Percentiles rank a stretch among this genome's conserved stretches.
Evolutionary conservation across 768 basidiomycete species (phyloP).

Genomic region (Royoungia palumana): DNA sequence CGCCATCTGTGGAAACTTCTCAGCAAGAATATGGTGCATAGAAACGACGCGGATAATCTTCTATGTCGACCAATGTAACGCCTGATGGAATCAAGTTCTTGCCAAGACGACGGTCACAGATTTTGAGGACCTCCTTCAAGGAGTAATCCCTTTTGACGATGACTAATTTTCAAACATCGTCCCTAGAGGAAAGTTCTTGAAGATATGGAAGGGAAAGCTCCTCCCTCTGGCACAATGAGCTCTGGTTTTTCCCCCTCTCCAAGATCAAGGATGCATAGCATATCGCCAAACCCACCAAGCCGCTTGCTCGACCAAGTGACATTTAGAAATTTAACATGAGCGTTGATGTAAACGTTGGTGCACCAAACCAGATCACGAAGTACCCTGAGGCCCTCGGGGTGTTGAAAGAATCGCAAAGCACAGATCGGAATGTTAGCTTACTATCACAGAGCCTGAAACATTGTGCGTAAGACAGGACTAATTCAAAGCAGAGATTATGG

Average conservation of each 20-base stretch:
- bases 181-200: constrained; percentile 78
- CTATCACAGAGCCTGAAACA: constrained; percentile 62
- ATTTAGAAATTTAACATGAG: constrained; percentile 56
- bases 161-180: constrained; percentile 79
- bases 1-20: constrained; percentile 61
- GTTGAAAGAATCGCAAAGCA: constrained; percentile 96
- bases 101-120: constrained; percentile 90
- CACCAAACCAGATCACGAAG: constrained; percentile 79
- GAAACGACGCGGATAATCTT: constrained; percentile 49
- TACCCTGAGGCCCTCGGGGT: constrained; percentile 74
- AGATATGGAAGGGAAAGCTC: constrained; percentile 87
- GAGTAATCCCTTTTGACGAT: constrained; percentile 65
- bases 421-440: constrained; percentile 75
- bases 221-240: constrained; percentile 65
- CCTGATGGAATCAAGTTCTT: constrained; percentile 89
- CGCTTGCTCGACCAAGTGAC: constrained; percentile 60
- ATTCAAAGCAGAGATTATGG: constrained; percentile 9
- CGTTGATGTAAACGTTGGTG: constrained; percentile 84
- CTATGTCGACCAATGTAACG: constrained; percentile 94
- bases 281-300: constrained; percentile 68
- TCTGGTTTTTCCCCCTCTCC: constrained; percentile 64
- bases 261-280: constrained; percentile 78
- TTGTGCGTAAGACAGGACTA: constrained; percentile 9
- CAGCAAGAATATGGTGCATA: not conserved
- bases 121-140: constrained; percentile 74